Base-by-base conservation (phyloP, 495 filamentous ascomycete genomes). In the Penicillium argentinense region DNA sequence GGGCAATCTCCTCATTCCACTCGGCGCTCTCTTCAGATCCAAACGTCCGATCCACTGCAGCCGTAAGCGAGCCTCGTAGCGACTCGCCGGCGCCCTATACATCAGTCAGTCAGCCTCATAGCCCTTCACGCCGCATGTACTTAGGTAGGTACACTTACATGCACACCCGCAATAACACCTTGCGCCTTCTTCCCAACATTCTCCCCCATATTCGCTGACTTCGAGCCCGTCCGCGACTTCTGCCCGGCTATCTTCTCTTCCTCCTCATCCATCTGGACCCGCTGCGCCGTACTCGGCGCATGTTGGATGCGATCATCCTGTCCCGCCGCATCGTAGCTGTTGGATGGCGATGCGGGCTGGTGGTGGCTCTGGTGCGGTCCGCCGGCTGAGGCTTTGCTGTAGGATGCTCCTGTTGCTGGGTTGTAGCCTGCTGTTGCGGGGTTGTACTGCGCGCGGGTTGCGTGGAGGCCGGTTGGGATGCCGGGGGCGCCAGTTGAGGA, bases 41-140 rank as follows among this genome's bases (percentile, higher is more conserved):
- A 47, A 74, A 72, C 0, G 68, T 54, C 47, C 58, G 57, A 34
- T 75, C 72, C 33, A 74, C 65, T 0, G 67, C 64, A 3, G 66
- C 55, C 40, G 53, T 68, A 16, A 74, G 18, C 4, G 57, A 59
- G 4, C 72, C 72, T n/a, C 72, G 67, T n/a, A 75, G 54, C 2
- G 67, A 63, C 48, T 75, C 72, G n/a, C 70, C 70, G 16, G 61
- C 59, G 6, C 72, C 72, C 69, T 73, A 43, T 5, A 29, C 22
- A 11, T 14, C 27, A 12, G 17, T 5, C 5, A 26, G 25, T 26
- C 39, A 11, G n/a, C n/a, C n/a, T n/a, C n/a, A n/a, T n/a, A n/a
- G n/a, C n/a, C n/a, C n/a, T n/a, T n/a, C n/a, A n/a, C n/a, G n/a
- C n/a, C n/a, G n/a, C n/a, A n/a, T n/a, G n/a, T n/a, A n/a, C n/a